Evolutionary conservation across 2,329 filamentous ascomycete species (phyloP).

Genomic region (Dactylonectria estremocensis): DNA sequence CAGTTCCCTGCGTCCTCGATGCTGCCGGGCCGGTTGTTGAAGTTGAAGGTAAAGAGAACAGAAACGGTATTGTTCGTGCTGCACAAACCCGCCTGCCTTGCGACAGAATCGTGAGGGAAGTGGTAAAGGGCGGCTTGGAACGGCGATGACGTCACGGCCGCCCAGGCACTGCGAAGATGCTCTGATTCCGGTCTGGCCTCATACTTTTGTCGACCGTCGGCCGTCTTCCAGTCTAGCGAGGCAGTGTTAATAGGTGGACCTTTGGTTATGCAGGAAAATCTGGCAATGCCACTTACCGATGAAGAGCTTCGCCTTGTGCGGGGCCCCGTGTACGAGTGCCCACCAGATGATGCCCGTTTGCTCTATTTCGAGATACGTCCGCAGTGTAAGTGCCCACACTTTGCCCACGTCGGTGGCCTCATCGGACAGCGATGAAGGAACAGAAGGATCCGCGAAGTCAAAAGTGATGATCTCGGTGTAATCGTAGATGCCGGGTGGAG

Average conservation of each 20-base stretch:
- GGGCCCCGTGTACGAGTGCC: slow-evolving; percentile 15
- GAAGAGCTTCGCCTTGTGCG: slow-evolving; percentile 25
- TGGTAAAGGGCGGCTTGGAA: slow-evolving; percentile 1
- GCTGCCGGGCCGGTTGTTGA: neutral
- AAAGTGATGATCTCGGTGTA: slow-evolving; percentile 22
- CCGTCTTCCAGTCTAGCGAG: slow-evolving; percentile 26
- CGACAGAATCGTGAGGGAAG: neutral
- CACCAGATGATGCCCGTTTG: slow-evolving; percentile 32
- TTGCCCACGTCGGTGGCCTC: slow-evolving; percentile 13
- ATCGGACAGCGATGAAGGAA: slow-evolving; percentile 21
- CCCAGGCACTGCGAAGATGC: slow-evolving; percentile 13
- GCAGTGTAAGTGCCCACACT: slow-evolving; percentile 29
- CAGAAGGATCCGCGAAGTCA: slow-evolving; percentile 5
- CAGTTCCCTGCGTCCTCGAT: neutral
- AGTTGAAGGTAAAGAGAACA: slow-evolving; percentile 16
- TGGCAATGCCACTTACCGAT: slow-evolving; percentile 9
- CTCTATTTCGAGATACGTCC: slow-evolving; percentile 25
- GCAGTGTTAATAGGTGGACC: neutral
- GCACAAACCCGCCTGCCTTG: slow-evolving; percentile 8
- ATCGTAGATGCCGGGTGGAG: slow-evolving; percentile 21
- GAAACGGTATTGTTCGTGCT: slow-evolving; percentile 7
- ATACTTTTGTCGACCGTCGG: slow-evolving; percentile 3
- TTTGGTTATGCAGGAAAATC: neutral
- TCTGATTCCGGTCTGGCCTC: neutral
- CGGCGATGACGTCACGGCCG: neutral